Evolutionary conservation across 768 basidiomycete genomes (phyloP), one percentile per base, ranked within the genome.

Genomic region (Boletus speciosus): DNA sequence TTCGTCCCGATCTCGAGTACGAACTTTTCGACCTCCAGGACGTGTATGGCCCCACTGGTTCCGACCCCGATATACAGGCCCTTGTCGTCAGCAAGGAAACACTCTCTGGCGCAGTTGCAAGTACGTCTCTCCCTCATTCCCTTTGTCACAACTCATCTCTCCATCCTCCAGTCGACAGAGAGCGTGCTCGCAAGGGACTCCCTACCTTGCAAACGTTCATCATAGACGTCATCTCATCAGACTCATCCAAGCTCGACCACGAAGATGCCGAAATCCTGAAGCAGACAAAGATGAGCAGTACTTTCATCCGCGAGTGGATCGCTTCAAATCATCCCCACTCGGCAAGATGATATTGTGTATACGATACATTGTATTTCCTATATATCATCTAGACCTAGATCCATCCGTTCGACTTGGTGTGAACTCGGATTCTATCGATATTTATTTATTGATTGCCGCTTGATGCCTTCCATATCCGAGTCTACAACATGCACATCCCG

Each of bases 11-110:
- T 6, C 71, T 95, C 50, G 70, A 71, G 47, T 80, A 84, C 61
- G 80, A 93, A 34, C 74, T 92, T 41, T 86, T 87, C 9, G 78
- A 88, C 8, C 84, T 98, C 49, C 69, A 71, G 42, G 95, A 99
- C 63, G 87, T 97, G 0, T 94, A 84, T 62, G 97, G 97, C 2
- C 97, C 97, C 12, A 97, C 97, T 0, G 89, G 80, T 5, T 83
- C 79, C 75, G 94, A 98, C 62, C 79, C 86, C 2, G 79, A 95
- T 64, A 82, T 98, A n/a, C 92, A 97, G 61, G 94, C 85, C 9
- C 73, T 99, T 14, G 90, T 99, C 5, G 90, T 98, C 41, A 94
- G 91, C 72, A 82, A 81, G 63, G 97, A 99, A 72, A 98, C 95
- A 0, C 62, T 87, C 0, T 70, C 76, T 11, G 96, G 97, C 0